phyloP scores from a whole-genome alignment of 2,329 filamentous ascomycete species.

The Penicillium brevicompactum region DNA sequence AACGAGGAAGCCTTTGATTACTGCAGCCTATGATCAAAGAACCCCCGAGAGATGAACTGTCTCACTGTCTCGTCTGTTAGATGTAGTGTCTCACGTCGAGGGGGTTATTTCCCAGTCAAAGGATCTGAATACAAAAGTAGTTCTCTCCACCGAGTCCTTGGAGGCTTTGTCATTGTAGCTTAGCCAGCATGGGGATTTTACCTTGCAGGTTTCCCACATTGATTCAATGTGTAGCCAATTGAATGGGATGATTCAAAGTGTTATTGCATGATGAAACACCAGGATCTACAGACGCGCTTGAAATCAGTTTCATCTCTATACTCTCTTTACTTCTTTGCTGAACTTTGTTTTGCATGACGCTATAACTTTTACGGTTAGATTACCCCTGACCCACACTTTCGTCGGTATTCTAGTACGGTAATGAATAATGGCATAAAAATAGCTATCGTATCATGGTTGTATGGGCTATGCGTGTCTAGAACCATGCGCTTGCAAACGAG shows the following conservation, averaged over 20 bases:
- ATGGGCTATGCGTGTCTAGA: neutral
- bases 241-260: no score
- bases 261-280: no score
- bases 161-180: no score
- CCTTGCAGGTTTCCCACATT: no score
- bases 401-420: neutral
- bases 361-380: neutral
- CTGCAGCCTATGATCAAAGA: no score
- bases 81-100: neutral
- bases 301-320: neutral
- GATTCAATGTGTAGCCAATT: no score
- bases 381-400: constrained; percentile 1
- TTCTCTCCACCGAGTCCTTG: no score
- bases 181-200: no score
- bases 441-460: neutral
- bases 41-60: no score
- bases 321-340: neutral
- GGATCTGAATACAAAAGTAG: no score
- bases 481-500: neutral
- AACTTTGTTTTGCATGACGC: neutral
- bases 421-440: constrained; percentile 5
- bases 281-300: neutral
- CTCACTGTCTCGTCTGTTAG: neutral
- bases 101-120: no score
- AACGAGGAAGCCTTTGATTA: neutral